These are phyloP conservation scores for Quillaja saponaria DNA, from an alignment of 306 rosid species.

Conservation along the genomic window DNA sequence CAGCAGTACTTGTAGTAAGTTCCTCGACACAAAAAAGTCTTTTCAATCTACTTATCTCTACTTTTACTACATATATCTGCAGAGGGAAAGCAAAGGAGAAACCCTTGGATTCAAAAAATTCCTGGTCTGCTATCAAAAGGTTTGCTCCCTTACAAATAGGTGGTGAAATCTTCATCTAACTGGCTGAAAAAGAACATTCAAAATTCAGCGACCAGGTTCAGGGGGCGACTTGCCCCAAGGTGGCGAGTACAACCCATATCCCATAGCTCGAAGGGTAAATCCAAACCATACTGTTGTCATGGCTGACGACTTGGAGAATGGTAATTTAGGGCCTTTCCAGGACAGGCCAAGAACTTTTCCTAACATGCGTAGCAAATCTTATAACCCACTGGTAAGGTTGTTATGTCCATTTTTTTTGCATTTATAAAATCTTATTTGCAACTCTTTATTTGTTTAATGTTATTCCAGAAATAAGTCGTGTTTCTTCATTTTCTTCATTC, in stretches of 20 bases:
- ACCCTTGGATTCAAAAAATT: slow-evolving; percentile 18
- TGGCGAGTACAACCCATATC: slow-evolving; percentile 72
- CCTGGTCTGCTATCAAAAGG: slow-evolving; percentile 14
- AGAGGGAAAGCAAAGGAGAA: slow-evolving; percentile 18
- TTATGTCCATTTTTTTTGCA: background rate
- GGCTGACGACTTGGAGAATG: slow-evolving; percentile 72
- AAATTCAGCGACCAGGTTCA: slow-evolving; percentile 92
- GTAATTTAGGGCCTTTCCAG: slow-evolving; percentile 63
- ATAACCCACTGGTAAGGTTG: slow-evolving; percentile 69
- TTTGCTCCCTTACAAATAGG: background rate
- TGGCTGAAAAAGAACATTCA: slow-evolving; percentile 45
- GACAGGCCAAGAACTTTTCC: slow-evolving; percentile 86
- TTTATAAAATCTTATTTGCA: background rate
- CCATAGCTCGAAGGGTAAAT: slow-evolving; percentile 70
- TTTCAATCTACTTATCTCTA: background rate
- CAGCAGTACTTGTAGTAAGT: too few relatives aligned
- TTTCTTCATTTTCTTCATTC: too few relatives aligned
- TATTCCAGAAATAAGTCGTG: too few relatives aligned
- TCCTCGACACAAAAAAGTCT: too few relatives aligned
- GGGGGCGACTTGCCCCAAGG: slow-evolving; percentile 99
- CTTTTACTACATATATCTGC: background rate
- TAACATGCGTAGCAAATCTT: slow-evolving; percentile 82
- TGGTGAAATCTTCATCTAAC: slow-evolving; percentile 6
- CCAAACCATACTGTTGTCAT: slow-evolving; percentile 59
- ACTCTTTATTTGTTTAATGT: slow-evolving; percentile 18